A percentile compares a stretch with the other conserved stretches of the same genome.
Evolutionary conservation across 106 monocot genomes (phyloP).

Genomic region (Dendrobium huoshanense): DNA sequence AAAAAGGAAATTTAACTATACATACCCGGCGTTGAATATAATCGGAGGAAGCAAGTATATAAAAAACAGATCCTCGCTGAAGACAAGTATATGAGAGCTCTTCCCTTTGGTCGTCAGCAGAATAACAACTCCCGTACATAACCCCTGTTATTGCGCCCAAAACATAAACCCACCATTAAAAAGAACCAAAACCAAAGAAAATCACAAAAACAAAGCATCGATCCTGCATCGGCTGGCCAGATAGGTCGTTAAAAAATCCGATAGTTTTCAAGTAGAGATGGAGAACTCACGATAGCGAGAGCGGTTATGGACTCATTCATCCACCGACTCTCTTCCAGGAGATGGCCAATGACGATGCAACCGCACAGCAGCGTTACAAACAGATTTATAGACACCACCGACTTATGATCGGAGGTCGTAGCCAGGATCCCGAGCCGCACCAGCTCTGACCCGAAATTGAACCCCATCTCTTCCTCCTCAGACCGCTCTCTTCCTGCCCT

Average conservation of each 20-base stretch:
- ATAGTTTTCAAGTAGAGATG: not conserved
- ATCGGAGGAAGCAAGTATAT: constrained; percentile 95
- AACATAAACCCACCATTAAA: not conserved
- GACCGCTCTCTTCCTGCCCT: not conserved
- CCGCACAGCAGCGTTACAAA: constrained; percentile 74
- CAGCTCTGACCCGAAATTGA: constrained; percentile 30
- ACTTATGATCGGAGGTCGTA: constrained; percentile 66
- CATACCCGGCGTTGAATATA: constrained; percentile 95
- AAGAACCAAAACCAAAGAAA: not conserved
- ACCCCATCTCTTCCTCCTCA: constrained; percentile 25
- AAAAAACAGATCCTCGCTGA: constrained; percentile 96
- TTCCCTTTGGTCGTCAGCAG: constrained; percentile 71
- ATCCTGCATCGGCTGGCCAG: constrained; percentile 3
- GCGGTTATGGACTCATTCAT: constrained; percentile 95
- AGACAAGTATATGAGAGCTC: constrained; percentile 84
- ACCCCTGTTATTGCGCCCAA: constrained; percentile 36
- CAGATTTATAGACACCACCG: constrained; percentile 75
- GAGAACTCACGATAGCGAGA: constrained; percentile 53
- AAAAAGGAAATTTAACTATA: not conserved
- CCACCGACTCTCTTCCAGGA: constrained; percentile 92
- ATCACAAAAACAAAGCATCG: not conserved
- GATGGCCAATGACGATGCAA: constrained; percentile 91
- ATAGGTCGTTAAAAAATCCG: not conserved
- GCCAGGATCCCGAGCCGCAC: constrained; percentile 27
- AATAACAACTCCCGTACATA: constrained; percentile 70